Conservation (phyloP, 495 filamentous ascomycete genomes). For the Annulohypoxylon stygium region DNA sequence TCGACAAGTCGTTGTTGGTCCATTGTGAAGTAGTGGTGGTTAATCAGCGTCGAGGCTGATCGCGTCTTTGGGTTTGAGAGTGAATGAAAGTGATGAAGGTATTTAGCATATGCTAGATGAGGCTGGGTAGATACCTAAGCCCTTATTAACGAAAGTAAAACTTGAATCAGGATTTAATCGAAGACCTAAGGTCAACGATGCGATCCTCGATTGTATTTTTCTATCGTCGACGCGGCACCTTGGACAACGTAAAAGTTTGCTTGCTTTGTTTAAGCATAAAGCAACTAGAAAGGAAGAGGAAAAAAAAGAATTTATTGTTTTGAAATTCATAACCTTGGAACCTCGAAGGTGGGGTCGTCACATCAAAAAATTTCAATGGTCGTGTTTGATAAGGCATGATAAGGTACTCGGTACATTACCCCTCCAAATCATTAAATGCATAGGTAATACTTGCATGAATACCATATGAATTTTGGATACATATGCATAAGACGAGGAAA, state of each 20-base stretch:
- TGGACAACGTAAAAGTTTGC: not conserved
- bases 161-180: slow-evolving; percentile 33
- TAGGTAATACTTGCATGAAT: not conserved
- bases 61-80: not conserved
- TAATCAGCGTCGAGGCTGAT: not conserved
- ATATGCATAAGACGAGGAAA: too few relatives aligned
- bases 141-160: slow-evolving; percentile 7
- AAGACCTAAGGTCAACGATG: slow-evolving; percentile 43
- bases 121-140: not conserved
- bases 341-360: slow-evolving; percentile 36
- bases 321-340: slow-evolving; percentile 6
- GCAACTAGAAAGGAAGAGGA: slow-evolving; percentile 21
- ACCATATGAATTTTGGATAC: not conserved
- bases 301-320: slow-evolving; percentile 38
- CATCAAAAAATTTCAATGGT: slow-evolving; percentile 30
- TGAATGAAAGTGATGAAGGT: not conserved
- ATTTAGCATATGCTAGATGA: not conserved
- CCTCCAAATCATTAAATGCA: slow-evolving; percentile 1
- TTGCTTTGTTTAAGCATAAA: not conserved
- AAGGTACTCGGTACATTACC: not conserved
- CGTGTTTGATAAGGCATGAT: not conserved
- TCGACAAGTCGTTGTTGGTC: slow-evolving; percentile 79
- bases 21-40: slow-evolving; percentile 61
- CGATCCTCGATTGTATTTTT: slow-evolving; percentile 22
- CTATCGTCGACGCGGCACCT: not conserved